Conservation (phyloP, 208 protist genomes). For the Acanthamoeba triangularis region DNA sequence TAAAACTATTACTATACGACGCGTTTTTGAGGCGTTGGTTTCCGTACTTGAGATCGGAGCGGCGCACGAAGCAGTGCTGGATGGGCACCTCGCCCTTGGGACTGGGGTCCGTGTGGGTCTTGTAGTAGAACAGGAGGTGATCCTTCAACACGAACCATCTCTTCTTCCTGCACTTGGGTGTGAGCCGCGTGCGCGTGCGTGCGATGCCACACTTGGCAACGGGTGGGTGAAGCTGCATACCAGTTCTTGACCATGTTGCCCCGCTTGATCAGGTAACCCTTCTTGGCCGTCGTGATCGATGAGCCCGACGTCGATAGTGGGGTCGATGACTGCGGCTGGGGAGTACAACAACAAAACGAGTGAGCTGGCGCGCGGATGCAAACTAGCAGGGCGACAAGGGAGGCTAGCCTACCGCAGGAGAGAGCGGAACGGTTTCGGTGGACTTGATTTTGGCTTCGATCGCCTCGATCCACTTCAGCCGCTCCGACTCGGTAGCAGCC, state of each 20-base stretch:
- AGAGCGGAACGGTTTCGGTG: neutral
- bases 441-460: constrained; percentile 20
- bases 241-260: constrained; percentile 58
- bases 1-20: too few species aligned
- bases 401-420: neutral
- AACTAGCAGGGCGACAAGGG: neutral
- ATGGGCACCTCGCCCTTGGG: constrained; percentile 60
- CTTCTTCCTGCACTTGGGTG: constrained; percentile 11
- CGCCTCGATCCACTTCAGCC: neutral
- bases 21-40: neutral
- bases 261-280: constrained; percentile 40
- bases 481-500: constrained; percentile 1
- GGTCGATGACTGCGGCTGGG: neutral
- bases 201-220: neutral
- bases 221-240: neutral
- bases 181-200: neutral
- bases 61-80: constrained; percentile 54
- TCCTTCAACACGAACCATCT: constrained; percentile 55
- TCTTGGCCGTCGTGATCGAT: neutral
- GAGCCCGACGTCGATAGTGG: neutral
- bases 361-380: too few species aligned
- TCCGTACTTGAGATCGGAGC: neutral
- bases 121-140: constrained; percentile 59
- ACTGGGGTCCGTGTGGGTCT: constrained; percentile 7
- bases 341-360: too few species aligned